Evolutionary conservation across 257 asterid genomes (phyloP).

Genomic region (Ehretia macrophylla): DNA sequence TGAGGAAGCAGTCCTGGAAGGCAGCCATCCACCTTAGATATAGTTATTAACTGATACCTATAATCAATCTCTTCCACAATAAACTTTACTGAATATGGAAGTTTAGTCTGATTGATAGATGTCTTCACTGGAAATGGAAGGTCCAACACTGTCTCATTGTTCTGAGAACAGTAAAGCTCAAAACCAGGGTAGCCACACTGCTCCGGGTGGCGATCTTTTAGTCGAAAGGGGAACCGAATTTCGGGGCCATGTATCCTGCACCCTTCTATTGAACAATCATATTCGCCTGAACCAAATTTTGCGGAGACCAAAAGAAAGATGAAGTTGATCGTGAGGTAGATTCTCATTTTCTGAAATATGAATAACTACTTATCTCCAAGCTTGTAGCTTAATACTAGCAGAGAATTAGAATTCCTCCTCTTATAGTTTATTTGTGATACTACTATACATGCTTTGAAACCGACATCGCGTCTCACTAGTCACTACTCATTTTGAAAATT

Average conservation of each 20-base stretch:
- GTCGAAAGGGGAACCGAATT: neutral
- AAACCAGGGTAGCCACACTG: neutral
- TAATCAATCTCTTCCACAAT: no score
- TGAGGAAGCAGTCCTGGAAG: neutral
- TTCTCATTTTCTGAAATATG: neutral
- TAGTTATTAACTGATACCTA: no score
- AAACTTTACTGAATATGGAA: conserved; percentile 3
- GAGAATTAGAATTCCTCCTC: no score
- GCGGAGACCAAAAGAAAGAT: neutral
- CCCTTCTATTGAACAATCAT: neutral
- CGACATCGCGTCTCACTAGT: no score
- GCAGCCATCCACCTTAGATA: neutral
- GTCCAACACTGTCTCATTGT: conserved; percentile 6
- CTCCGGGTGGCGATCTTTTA: neutral
- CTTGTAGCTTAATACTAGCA: no score
- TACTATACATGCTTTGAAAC: no score
- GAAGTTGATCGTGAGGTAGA: neutral
- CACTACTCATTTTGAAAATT: no score
- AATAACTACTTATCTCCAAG: no score
- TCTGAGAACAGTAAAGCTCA: neutral
- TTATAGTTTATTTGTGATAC: no score
- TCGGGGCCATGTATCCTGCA: neutral
- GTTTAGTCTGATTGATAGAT: conserved; percentile 2
- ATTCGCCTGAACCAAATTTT: neutral
- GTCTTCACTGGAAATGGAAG: conserved; percentile 6